Percentiles rank a stretch among this genome's conserved stretches.
phyloP scores from a whole-genome alignment of 345 rosid species.

The Geranium rotundifolium region DNA sequence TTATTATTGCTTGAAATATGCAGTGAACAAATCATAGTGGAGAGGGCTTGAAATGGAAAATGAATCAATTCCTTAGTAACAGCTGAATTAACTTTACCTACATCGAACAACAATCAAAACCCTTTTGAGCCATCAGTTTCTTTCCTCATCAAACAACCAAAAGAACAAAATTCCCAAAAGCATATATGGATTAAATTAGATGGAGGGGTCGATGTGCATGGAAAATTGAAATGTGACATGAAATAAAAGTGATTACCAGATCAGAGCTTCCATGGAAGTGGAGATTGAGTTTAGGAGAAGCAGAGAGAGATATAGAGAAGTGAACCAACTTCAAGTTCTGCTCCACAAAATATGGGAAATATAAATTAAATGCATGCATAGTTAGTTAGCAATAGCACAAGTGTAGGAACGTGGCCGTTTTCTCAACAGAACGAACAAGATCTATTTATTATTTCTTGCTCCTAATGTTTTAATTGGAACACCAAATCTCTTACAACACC shows the following conservation, averaged over 20 bases:
- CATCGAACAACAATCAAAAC: background rate
- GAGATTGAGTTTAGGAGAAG: background rate
- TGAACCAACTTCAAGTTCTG: background rate
- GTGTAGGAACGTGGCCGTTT: background rate
- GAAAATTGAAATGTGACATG: background rate
- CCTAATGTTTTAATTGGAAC: no score
- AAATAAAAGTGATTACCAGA: background rate
- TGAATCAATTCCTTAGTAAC: background rate
- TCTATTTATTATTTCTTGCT: no score
- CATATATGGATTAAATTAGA: background rate
- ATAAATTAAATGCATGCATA: background rate
- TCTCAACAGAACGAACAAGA: background rate
- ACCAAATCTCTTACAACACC: no score
- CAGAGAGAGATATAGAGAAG: background rate
- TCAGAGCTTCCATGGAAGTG: background rate
- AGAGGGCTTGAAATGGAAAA: background rate
- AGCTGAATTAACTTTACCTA: background rate
- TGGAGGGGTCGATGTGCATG: background rate
- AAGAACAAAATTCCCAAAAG: background rate
- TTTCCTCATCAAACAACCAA: no score
- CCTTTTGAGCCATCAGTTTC: background rate
- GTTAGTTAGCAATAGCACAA: no score
- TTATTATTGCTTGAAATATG: background rate
- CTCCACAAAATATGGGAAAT: background rate
- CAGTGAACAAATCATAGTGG: background rate